Evolutionary conservation across 2,329 filamentous ascomycete species (phyloP).

Genomic region (Fusarium goolgardi): DNA sequence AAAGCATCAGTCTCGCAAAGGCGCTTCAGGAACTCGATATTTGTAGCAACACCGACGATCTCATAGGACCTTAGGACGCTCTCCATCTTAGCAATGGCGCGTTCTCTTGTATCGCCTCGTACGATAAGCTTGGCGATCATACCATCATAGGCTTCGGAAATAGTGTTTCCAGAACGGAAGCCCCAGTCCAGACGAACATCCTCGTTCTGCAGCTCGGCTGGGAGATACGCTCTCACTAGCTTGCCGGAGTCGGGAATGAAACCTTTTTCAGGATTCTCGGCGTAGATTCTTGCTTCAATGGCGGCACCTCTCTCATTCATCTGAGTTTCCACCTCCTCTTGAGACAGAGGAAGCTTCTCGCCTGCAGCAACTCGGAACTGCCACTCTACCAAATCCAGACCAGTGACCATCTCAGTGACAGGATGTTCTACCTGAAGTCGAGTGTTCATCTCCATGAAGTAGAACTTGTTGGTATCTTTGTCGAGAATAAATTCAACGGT

Average conservation of each 20-base stretch:
- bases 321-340: constrained; percentile 74
- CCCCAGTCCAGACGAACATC: constrained; percentile 93
- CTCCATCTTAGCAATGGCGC: constrained; percentile 84
- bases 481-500: constrained; percentile 94
- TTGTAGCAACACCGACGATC: constrained; percentile 91
- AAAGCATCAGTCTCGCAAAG: constrained; percentile 86
- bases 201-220: constrained; percentile 65
- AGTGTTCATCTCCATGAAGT: constrained; percentile 86
- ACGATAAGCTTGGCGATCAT: constrained; percentile 99
- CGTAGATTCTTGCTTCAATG: constrained; percentile 96
- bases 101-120: constrained; percentile 79
- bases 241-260: constrained; percentile 95
- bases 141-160: constrained; percentile 95
- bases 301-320: constrained; percentile 85
- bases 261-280: constrained; percentile 89
- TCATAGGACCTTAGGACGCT: constrained; percentile 88
- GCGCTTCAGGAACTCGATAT: constrained; percentile 95
- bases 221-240: constrained; percentile 84
- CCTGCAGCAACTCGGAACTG: constrained; percentile 81
- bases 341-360: constrained; percentile 67
- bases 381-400: constrained; percentile 88
- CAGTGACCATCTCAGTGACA: constrained; percentile 79
- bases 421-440: constrained; percentile 96
- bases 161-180: constrained; percentile 89
- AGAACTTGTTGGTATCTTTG: constrained; percentile 83